Evolutionary conservation across 352 stramenopile species (phyloP).

Genomic region (Globisporangium paroecandrum): DNA sequence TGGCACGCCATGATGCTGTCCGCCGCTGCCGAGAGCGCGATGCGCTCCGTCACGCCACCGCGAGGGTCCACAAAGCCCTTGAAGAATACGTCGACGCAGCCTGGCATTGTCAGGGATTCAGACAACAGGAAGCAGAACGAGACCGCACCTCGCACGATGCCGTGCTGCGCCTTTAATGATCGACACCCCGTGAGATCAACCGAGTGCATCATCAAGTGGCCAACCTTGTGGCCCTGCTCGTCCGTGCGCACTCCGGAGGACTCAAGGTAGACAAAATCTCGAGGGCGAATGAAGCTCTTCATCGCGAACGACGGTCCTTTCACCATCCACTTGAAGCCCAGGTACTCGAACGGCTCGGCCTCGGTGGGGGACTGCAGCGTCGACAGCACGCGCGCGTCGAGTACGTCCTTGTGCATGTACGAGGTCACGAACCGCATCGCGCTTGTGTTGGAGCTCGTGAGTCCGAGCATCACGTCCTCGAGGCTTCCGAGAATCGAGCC

Average conservation of each 20-base stretch:
- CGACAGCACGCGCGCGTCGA: constrained; percentile 25
- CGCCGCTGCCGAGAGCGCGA: constrained; percentile 19
- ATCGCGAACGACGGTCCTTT: constrained; percentile 23
- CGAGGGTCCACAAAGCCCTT: constrained; percentile 37
- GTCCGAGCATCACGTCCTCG: constrained; percentile 28
- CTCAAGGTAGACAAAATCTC: constrained; percentile 32
- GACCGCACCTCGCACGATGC: constrained; percentile 29
- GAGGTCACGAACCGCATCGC: constrained; percentile 24
- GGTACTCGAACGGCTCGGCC: constrained; percentile 23
- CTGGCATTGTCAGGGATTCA: constrained; percentile 9
- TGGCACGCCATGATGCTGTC: constrained; percentile 26
- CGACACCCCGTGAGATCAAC: constrained; percentile 25
- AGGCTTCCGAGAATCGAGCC: constrained; percentile 24
- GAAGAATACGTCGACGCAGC: constrained; percentile 29
- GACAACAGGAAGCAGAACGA: constrained; percentile 37
- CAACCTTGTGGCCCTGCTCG: constrained; percentile 12
- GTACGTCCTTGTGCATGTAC: constrained; percentile 24
- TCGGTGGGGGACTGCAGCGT: constrained; percentile 22
- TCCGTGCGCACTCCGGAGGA: constrained; percentile 18
- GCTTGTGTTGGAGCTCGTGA: constrained; percentile 22
- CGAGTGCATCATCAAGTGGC: constrained; percentile 34
- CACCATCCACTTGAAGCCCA: constrained; percentile 32
- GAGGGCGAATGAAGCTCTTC: constrained; percentile 20
- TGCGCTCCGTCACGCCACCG: constrained; percentile 19
- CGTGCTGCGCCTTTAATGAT: constrained; percentile 15